These are phyloP conservation scores for Hanseniaspora jakobsenii DNA, from an alignment of 805 yeast species.

Conservation along the genomic window DNA sequence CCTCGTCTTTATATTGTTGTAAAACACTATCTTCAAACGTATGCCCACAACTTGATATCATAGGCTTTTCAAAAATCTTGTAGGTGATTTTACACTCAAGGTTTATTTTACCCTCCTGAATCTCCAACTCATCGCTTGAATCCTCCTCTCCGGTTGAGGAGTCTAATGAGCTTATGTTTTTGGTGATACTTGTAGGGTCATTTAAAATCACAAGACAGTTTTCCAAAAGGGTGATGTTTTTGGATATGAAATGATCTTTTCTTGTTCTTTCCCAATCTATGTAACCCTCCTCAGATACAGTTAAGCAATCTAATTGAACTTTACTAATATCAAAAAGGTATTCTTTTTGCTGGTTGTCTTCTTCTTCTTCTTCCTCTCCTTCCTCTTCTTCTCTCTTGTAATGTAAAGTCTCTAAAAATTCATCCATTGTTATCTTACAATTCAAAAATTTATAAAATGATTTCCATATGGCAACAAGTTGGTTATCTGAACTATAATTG, in stretches of 20 bases:
- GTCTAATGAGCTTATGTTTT: slow-evolving; percentile 18
- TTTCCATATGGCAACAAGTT: no score
- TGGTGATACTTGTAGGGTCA: slow-evolving; percentile 4
- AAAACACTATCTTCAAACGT: slow-evolving; percentile 45
- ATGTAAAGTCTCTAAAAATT: no score
- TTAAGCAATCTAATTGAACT: neutral
- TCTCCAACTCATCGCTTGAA: slow-evolving; percentile 42
- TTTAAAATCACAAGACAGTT: slow-evolving; percentile 5
- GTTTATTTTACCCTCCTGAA: slow-evolving; percentile 61
- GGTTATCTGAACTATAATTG: no score
- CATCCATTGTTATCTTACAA: no score
- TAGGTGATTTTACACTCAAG: slow-evolving; percentile 57
- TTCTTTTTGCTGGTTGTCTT: neutral
- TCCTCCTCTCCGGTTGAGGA: slow-evolving; percentile 25
- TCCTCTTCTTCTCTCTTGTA: no score
- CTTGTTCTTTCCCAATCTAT: slow-evolving; percentile 4
- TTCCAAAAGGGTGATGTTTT: neutral
- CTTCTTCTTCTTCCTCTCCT: no score
- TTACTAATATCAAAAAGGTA: slow-evolving; percentile 3
- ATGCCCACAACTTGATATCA: slow-evolving; percentile 51
- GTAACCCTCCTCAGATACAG: neutral
- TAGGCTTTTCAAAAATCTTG: slow-evolving; percentile 41
- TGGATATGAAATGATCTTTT: neutral
- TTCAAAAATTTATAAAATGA: no score
- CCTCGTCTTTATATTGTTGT: slow-evolving; percentile 15